These are phyloP conservation scores for Talaromyces funiculosus DNA, from an alignment of 2,329 filamentous ascomycete species.

Conservation along the genomic window DNA sequence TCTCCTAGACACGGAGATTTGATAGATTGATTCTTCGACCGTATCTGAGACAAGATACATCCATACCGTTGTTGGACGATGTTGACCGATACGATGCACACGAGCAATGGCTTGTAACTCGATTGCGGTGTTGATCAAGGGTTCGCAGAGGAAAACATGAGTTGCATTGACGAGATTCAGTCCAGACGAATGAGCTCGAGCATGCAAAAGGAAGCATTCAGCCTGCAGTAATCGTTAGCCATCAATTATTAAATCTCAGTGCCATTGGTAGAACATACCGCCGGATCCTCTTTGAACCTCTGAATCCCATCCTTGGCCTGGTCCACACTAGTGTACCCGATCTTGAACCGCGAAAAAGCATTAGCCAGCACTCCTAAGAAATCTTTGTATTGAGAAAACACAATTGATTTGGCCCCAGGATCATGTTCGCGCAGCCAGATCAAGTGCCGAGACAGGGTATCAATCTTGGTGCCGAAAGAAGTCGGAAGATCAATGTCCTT, in stretches of 20 bases:
- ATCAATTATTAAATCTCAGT: not conserved
- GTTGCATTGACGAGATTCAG: slow-evolving; percentile 89
- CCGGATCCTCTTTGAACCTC: slow-evolving; percentile 69
- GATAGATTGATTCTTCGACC: slow-evolving; percentile 87
- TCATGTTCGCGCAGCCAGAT: slow-evolving; percentile 80
- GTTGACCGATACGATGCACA: slow-evolving; percentile 90
- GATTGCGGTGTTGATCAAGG: slow-evolving; percentile 84
- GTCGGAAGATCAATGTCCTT: slow-evolving; percentile 68
- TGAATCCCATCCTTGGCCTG: slow-evolving; percentile 60
- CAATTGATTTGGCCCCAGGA: slow-evolving; percentile 79
- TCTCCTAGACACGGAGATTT: slow-evolving; percentile 72
- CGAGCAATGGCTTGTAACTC: slow-evolving; percentile 93
- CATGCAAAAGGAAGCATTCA: slow-evolving; percentile 85
- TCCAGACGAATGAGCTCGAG: slow-evolving; percentile 79
- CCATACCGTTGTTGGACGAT: slow-evolving; percentile 84
- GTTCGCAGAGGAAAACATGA: slow-evolving; percentile 92
- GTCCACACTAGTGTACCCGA: slow-evolving; percentile 68
- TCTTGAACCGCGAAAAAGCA: slow-evolving; percentile 66
- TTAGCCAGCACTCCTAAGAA: slow-evolving; percentile 69
- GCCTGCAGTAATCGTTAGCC: slow-evolving; percentile 31
- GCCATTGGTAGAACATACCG: slow-evolving; percentile 26
- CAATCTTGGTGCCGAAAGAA: slow-evolving; percentile 85
- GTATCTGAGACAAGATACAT: slow-evolving; percentile 88
- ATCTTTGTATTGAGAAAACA: slow-evolving; percentile 87
- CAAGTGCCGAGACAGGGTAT: slow-evolving; percentile 73